These are phyloP conservation scores for Wickerhamiella parazyma DNA, from an alignment of 805 yeast species.

Conservation along the genomic window DNA sequence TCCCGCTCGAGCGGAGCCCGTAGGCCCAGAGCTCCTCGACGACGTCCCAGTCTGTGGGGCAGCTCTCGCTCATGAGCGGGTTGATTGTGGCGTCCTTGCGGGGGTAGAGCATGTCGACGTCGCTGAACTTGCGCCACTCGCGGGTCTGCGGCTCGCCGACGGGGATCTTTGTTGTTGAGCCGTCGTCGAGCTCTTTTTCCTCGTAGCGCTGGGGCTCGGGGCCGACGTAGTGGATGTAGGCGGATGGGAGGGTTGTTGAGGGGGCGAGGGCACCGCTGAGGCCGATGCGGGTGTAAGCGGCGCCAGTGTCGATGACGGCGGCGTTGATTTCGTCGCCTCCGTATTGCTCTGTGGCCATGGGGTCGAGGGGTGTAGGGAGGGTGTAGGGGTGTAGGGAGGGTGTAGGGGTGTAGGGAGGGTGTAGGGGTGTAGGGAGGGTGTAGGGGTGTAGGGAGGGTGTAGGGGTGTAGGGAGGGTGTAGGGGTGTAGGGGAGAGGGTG, in stretches of 20 bases:
- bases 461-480: too few relatives aligned
- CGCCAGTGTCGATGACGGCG: constrained; percentile 83
- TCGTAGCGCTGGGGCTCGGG: background rate
- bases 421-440: background rate
- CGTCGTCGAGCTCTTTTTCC: background rate
- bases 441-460: too few relatives aligned
- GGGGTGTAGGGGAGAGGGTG: too few relatives aligned
- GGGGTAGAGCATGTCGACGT: constrained; percentile 14
- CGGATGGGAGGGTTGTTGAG: constrained; percentile 33
- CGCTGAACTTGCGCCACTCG: constrained; percentile 12
- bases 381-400: background rate
- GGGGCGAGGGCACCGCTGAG: constrained; percentile 91
- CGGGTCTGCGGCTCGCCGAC: background rate
- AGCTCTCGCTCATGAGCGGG: constrained; percentile 15
- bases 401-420: background rate
- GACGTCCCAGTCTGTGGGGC: constrained; percentile 63
- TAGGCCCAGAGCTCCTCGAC: constrained; percentile 61
- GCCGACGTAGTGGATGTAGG: background rate
- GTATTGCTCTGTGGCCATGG: constrained; percentile 16
- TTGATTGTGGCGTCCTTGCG: constrained; percentile 5
- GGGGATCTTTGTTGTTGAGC: background rate
- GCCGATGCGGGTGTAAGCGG: constrained; percentile 70
- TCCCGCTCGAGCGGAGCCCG: constrained; percentile 39
- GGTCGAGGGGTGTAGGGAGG: background rate
- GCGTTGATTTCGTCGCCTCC: constrained; percentile 73